Evolutionary conservation across 75 land plant genomes (phyloP), one percentile per base, ranked within the genome.

Genomic region (Adiantum capillusveneris): DNA sequence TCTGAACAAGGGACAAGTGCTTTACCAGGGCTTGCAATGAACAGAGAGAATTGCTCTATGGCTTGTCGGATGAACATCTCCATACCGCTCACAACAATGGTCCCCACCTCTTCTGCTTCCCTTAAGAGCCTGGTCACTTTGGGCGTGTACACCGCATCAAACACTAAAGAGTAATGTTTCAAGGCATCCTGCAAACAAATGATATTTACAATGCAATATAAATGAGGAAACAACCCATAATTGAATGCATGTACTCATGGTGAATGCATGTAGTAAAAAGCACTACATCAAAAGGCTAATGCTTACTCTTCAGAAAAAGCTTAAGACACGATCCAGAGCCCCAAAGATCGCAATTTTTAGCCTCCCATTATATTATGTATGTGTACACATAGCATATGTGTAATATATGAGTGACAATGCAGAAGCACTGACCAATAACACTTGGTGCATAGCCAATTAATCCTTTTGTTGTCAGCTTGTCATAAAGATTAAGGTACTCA

Each of bases 1-100:
- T n/a, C n/a, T 34, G 37, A 34, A 34, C 37, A 34, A 34, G 37
- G 7, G 7, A 34, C 37, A 34, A 9, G 3, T 18, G 12, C 56
- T 60, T 63, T 73, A 92, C 97, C 89, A 46, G 86, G 79, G 49
- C 75, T 60, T 16, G 80, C 84, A 5, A 95, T 83, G 74, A 88
- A 93, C 53, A 75, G 66, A 48, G 86, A 85, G 62, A 77, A 93
- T 51, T 93, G 98, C n/a, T 79, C 87, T 62, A 78, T 80, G 17
- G 98, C 98, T 54, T 93, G 98, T 21, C 95, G 68, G 13, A 83
- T 77, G 72, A 93, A 93, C 98, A 88, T 93, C 69, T 93, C 96
- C 63, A 83, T 1, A 44, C 98, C 98, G 51, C 87, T 71, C 20
- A 89, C 96, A 29, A 60, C 67, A 28, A 53, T 63, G 2, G 79